These are phyloP conservation scores for Apiospora aurea DNA, from an alignment of 2,329 filamentous ascomycete genomes.

Conservation along the genomic window DNA sequence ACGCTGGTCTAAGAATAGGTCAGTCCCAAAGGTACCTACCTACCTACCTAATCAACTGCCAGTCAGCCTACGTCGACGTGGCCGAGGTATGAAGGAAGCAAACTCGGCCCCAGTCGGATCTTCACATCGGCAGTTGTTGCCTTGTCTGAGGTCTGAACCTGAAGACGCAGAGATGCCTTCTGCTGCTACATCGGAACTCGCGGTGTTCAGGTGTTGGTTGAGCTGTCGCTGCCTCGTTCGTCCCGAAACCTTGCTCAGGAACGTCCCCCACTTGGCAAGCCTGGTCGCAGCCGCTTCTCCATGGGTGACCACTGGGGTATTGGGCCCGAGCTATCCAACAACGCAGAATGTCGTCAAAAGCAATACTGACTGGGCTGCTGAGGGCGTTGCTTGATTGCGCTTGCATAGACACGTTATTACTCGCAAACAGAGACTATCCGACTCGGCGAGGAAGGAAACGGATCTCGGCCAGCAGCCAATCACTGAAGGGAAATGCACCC, in stretches of 20 bases:
- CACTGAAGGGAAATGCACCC: too few species aligned
- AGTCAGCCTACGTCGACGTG: not conserved
- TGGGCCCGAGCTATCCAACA: not conserved
- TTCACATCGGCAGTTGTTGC: not conserved
- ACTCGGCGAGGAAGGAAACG: not conserved
- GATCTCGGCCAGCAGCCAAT: not conserved
- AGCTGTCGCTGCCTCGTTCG: not conserved
- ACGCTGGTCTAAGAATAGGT: constrained; percentile 12
- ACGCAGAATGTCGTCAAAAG: not conserved
- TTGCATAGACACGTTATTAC: not conserved
- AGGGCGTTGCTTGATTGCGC: not conserved
- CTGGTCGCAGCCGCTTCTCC: not conserved
- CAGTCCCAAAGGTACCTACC: not conserved
- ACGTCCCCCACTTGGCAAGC: not conserved
- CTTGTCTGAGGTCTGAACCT: not conserved
- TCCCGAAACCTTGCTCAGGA: too few species aligned
- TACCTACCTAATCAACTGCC: not conserved
- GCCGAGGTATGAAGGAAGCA: not conserved
- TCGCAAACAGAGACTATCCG: not conserved
- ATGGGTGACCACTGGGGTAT: too few species aligned
- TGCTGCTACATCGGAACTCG: not conserved
- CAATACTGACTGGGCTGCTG: not conserved
- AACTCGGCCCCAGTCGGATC: constrained; percentile 8
- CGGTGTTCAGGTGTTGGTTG: not conserved
- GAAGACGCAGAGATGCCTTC: not conserved